A percentile compares a stretch with the other conserved stretches of the same genome.
These are phyloP conservation scores for Chrysoporthe austroafricana DNA, from an alignment of 2,329 filamentous ascomycete genomes.

Conservation along the genomic window DNA sequence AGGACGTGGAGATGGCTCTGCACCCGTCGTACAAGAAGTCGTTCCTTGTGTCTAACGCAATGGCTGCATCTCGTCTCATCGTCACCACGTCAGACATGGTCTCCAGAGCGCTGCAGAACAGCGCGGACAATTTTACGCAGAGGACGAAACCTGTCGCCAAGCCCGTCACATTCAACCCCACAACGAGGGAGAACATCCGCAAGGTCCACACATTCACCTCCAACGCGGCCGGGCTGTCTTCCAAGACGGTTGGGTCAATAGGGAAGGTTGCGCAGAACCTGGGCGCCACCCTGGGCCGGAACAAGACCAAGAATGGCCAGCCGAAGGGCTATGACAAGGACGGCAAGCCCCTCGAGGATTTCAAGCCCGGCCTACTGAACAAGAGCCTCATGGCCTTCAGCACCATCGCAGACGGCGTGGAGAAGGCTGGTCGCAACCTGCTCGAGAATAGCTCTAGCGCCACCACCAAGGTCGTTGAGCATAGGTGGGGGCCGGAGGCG, in stretches of 20 bases:
- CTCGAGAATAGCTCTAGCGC: slow-evolving; percentile 75
- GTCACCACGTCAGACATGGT: slow-evolving; percentile 84
- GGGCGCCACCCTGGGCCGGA: slow-evolving; percentile 74
- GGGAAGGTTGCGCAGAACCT: slow-evolving; percentile 86
- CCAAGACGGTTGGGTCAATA: slow-evolving; percentile 86
- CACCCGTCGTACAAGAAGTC: slow-evolving; percentile 94
- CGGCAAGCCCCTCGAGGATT: slow-evolving; percentile 65
- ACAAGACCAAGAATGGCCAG: slow-evolving; percentile 53
- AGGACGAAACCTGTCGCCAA: slow-evolving; percentile 77
- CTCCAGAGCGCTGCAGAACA: slow-evolving; percentile 74
- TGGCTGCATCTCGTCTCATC: slow-evolving; percentile 86
- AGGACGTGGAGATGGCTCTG: slow-evolving; percentile 76
- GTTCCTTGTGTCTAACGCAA: slow-evolving; percentile 82
- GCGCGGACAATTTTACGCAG: slow-evolving; percentile 80
- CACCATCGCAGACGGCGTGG: slow-evolving; percentile 91
- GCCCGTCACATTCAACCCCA: slow-evolving; percentile 84
- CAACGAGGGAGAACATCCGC: slow-evolving; percentile 82
- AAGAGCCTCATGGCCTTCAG: slow-evolving; percentile 96
- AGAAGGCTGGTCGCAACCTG: slow-evolving; percentile 80
- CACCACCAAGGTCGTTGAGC: slow-evolving; percentile 85
- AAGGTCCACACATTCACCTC: slow-evolving; percentile 87
- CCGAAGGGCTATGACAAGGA: slow-evolving; percentile 69
- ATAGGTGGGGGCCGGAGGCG: slow-evolving; percentile 86
- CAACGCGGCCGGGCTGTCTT: slow-evolving; percentile 76
- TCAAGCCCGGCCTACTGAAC: slow-evolving; percentile 92